Evolutionary conservation across 495 filamentous ascomycete genomes (phyloP).

Genomic region (Cudoniella acicularis): DNA sequence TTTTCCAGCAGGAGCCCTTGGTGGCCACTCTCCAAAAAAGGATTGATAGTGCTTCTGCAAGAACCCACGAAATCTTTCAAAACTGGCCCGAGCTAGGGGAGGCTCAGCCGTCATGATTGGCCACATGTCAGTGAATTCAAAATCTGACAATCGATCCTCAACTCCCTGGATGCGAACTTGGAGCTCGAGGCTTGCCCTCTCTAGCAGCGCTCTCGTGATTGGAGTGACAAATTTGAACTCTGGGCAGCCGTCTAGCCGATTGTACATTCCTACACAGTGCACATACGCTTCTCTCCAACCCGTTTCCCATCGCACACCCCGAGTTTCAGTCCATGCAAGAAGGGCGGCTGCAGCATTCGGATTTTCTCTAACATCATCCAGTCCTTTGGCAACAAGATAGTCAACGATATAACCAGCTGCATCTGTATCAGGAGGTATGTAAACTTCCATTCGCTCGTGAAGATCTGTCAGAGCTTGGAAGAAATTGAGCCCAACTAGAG

Average conservation of each 20-base stretch:
- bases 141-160: constrained; percentile 53
- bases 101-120: constrained; percentile 32
- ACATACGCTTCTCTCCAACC: constrained; percentile 67
- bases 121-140: constrained; percentile 65
- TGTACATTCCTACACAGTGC: constrained; percentile 62
- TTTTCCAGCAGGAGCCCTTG: constrained; percentile 40
- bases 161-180: constrained; percentile 59
- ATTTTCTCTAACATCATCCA: constrained; percentile 65
- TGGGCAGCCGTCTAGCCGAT: constrained; percentile 45
- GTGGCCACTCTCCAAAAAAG: constrained; percentile 51
- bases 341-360: constrained; percentile 56
- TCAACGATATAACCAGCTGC: constrained; percentile 50
- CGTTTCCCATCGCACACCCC: constrained; percentile 57
- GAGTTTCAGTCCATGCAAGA: constrained; percentile 59
- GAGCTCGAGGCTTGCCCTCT: constrained; percentile 57
- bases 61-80: constrained; percentile 54
- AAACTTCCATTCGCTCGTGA: constrained; percentile 48
- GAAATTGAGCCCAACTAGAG: constrained; percentile 56
- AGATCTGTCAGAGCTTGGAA: constrained; percentile 56
- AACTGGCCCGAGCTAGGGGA: constrained; percentile 40
- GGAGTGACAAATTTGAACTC: constrained; percentile 58
- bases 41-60: constrained; percentile 50
- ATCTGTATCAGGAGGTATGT: constrained; percentile 45
- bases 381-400: constrained; percentile 51
- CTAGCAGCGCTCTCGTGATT: constrained; percentile 60